These are phyloP conservation scores for Yarrowia porcina DNA, from an alignment of 805 yeast species.

Conservation along the genomic window DNA sequence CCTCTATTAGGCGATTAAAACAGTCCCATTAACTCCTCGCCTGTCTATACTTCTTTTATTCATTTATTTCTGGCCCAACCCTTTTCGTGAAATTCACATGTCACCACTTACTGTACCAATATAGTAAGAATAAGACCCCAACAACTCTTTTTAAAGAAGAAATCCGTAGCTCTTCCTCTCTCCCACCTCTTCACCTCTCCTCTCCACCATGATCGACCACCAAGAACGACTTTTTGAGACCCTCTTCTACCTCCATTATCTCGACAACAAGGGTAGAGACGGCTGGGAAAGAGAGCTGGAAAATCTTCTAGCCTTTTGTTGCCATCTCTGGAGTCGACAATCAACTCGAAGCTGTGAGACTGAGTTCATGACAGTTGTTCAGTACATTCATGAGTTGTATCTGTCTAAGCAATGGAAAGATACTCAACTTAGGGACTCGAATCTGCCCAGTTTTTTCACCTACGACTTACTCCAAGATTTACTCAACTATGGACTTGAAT, in stretches of 20 bases:
- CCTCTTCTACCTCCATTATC: neutral
- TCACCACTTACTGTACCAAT: too few species aligned
- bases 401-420: neutral
- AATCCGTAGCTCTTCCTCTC: too few species aligned
- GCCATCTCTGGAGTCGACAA: neutral
- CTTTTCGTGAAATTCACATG: too few species aligned
- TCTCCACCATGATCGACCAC: neutral
- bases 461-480: neutral
- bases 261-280: neutral
- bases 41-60: too few species aligned
- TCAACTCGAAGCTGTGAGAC: neutral
- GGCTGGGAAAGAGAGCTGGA: neutral
- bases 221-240: neutral
- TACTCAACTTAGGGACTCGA: neutral
- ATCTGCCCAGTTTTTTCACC: neutral
- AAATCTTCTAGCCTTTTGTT: neutral
- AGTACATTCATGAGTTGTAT: neutral
- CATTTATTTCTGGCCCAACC: too few species aligned
- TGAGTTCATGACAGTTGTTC: neutral
- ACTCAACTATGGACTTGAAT: neutral
- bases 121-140: too few species aligned
- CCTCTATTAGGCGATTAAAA: too few species aligned
- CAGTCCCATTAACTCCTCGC: too few species aligned
- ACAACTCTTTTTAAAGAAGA: too few species aligned
- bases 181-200: neutral